Conservation (phyloP, 768 basidiomycete species). For the Coprinellus micaceus region DNA sequence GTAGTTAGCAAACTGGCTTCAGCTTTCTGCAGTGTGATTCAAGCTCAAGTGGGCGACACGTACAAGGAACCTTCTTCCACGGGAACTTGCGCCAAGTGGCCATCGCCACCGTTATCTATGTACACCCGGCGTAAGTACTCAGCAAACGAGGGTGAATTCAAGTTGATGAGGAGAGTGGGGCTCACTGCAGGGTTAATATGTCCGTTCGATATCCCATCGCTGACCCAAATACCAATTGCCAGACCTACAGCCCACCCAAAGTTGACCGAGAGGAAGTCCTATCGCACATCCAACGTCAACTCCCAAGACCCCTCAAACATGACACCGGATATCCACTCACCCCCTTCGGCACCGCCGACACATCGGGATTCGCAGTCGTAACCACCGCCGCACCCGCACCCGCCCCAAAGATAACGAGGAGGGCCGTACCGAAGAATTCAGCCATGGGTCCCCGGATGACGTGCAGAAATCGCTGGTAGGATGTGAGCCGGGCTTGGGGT, state of each 20-base stretch:
- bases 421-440: constrained; percentile 58
- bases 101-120: constrained; percentile 63
- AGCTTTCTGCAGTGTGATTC: constrained; percentile 6
- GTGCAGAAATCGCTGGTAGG: neutral
- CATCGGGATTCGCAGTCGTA: constrained; percentile 41
- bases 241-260: constrained; percentile 53
- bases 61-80: constrained; percentile 72
- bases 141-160: neutral
- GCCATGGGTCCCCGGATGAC: constrained; percentile 55
- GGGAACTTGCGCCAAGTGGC: constrained; percentile 72
- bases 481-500: no score
- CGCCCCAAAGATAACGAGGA: constrained; percentile 57
- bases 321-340: constrained; percentile 30
- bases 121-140: neutral
- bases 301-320: neutral
- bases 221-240: constrained; percentile 66
- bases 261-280: constrained; percentile 47
- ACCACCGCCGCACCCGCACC: constrained; percentile 57
- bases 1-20: no score
- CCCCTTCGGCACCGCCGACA: constrained; percentile 49
- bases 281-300: constrained; percentile 2
- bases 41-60: constrained; percentile 8
- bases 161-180: neutral
- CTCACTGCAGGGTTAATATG: constrained; percentile 74
- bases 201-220: constrained; percentile 65